Base-by-base conservation (phyloP, 306 rosid genomes). In the Pyrus pyrifolia region DNA sequence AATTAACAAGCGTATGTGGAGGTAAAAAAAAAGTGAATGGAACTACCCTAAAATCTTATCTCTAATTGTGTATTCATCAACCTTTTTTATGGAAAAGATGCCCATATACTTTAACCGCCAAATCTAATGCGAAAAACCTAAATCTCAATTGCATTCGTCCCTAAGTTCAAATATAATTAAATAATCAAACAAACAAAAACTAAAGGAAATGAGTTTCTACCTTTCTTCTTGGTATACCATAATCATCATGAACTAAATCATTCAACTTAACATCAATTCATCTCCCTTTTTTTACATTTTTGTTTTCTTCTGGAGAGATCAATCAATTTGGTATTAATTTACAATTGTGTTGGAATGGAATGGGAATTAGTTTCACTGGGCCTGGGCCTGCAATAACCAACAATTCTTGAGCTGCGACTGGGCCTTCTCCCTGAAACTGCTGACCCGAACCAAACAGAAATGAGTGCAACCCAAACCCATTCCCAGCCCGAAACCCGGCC, bases 351-450 rank as follows among this genome's bases (percentile, higher is more conserved):
- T 42, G 33, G 19, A 3, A 60, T 3, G 14, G 21, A 10, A 57
- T 17, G 44, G 6, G 44, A 31, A 2, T 3, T 10, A 15, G 12
- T 1, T 17, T 60, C 40, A 30, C 73, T 83, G 87, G 63, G 38
- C 8, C 38, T 83, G 87, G 64, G 85, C 75, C 73, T 83, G 87
- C 68, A 81, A 68, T 9, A 88, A 55, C 97, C 97, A 92, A 78
- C 85, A 70, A 80, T 92, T 92, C 83, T 74, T 88, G n/a, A 92
- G 72, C 81, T 92, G 97, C 25, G 97, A 88, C 35, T 83, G 72
- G 29, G 81, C 90, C 4, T 82, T 81, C 69, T 90, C 96, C 76
- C 76, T 71, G 46, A 85, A 83, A 49, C 81, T 77, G 1, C 80
- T 83, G 59, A 88, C 96, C 76, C 75, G 81, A 5, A 81, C 73